Conservation (phyloP, 176 grass and related monocot genomes). For the Ensete glaucum region DNA sequence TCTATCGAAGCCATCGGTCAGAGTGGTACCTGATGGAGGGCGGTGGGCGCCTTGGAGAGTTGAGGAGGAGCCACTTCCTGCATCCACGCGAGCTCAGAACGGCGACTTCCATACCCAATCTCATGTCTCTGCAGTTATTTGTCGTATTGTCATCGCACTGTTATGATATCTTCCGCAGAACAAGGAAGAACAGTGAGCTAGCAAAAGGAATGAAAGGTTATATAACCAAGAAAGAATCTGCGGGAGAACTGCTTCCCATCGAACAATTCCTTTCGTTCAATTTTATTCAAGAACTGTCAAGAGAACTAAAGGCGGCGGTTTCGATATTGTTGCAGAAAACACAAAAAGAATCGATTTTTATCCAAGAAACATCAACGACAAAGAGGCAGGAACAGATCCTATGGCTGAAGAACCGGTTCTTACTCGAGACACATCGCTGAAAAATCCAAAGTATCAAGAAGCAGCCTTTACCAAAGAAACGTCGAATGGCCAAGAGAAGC, state of each 20-base stretch:
- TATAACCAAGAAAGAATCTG: no score
- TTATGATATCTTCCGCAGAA: neutral
- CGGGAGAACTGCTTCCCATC: no score
- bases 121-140: constrained; percentile 33
- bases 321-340: no score
- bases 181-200: no score
- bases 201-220: no score
- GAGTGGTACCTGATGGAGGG: constrained; percentile 43
- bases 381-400: neutral
- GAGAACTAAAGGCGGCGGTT: no score
- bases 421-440: neutral
- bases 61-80: constrained; percentile 65
- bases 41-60: constrained; percentile 34
- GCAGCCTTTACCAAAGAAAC: neutral
- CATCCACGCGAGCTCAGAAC: constrained; percentile 61
- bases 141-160: no score
- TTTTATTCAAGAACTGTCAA: no score
- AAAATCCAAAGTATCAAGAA: neutral
- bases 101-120: neutral
- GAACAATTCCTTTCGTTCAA: no score
- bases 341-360: neutral
- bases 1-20: no score
- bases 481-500: neutral
- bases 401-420: neutral
- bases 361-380: neutral